Conservation (phyloP, 2,329 filamentous ascomycete species). For the Teratosphaeria destructans region DNA sequence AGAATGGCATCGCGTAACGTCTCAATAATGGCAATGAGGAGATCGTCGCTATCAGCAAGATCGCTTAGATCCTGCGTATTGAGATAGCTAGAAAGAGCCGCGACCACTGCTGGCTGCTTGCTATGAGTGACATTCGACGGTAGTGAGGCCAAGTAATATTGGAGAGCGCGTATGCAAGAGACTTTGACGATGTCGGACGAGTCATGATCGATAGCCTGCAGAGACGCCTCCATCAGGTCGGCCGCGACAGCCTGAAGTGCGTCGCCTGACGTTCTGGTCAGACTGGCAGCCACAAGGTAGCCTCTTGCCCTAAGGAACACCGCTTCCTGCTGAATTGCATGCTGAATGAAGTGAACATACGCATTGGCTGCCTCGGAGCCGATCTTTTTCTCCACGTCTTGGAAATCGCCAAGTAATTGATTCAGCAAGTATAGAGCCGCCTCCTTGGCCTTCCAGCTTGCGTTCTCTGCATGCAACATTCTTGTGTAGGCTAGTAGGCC, state of each 20-base stretch:
- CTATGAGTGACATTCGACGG: constrained; percentile 40
- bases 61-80: constrained; percentile 71
- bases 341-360: constrained; percentile 71
- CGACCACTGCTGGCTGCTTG: constrained; percentile 52
- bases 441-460: constrained; percentile 61
- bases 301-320: constrained; percentile 76
- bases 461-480: constrained; percentile 51
- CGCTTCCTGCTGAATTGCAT: constrained; percentile 60
- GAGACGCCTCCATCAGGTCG: constrained; percentile 58
- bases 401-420: constrained; percentile 71
- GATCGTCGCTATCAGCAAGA: constrained; percentile 78
- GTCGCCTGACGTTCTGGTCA: constrained; percentile 58
- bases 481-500: constrained; percentile 70
- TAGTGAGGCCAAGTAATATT: constrained; percentile 52
- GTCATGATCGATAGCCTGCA: constrained; percentile 66
- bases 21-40: constrained; percentile 82
- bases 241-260: constrained; percentile 45
- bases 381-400: constrained; percentile 65
- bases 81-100: constrained; percentile 60
- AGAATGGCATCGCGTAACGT: constrained; percentile 73
- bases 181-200: constrained; percentile 83
- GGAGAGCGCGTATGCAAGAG: constrained; percentile 76
- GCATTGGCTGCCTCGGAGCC: constrained; percentile 57
- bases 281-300: constrained; percentile 71
- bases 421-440: constrained; percentile 77